Base-by-base conservation (phyloP, 2,329 filamentous ascomycete genomes). In the Colletotrichum aenigma region DNA sequence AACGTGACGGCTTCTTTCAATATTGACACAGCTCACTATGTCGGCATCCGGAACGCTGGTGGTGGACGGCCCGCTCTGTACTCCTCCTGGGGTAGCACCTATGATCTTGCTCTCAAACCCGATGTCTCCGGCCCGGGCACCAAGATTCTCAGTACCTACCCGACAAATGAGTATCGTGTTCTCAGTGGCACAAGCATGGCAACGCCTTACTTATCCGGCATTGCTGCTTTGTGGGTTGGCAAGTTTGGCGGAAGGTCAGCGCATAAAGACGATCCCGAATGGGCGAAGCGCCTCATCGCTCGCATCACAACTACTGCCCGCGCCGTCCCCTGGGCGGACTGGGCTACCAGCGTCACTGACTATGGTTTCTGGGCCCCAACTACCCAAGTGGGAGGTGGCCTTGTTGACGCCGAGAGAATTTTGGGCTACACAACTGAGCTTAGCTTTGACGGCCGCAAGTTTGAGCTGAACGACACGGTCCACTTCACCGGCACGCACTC, bases 401-500 rank as follows among this genome's bases (percentile, higher is more conserved):
- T 89, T 6, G 82, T 89, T 24, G 83, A 89, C 74, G 87, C 87
- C 5, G 84, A 82, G 77, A 86, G 87, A 64, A 83, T 88, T 18
- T 80, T 89, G 10, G 82, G 85, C 32, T 84, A 86, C 48, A 83
- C 81, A 5, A 85, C 84, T 1, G 70, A 81, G 36, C 78, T 88
- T 38, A 81, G 81, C 36, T 87, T 85, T 10, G 84, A 85, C 28
- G 67, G 67, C 1, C 55, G 67, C 10, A 85, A 86, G 15, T 85
- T 90, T 62, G 83, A 86, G 13, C 84, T 90, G 70, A 88, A 87
- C 58, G 89, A 90, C 74, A 89, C 87, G 1, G 82, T 85, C 55
- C 77, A 86, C 68, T 88, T 90, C 74, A 77, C 77, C 9, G 76
- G 81, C 7, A 76, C 74, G 16, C 86, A 85, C 82, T 38, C 74